phyloP scores from a whole-genome alignment of 305 asterid species.

The Fraxinus greggii region DNA sequence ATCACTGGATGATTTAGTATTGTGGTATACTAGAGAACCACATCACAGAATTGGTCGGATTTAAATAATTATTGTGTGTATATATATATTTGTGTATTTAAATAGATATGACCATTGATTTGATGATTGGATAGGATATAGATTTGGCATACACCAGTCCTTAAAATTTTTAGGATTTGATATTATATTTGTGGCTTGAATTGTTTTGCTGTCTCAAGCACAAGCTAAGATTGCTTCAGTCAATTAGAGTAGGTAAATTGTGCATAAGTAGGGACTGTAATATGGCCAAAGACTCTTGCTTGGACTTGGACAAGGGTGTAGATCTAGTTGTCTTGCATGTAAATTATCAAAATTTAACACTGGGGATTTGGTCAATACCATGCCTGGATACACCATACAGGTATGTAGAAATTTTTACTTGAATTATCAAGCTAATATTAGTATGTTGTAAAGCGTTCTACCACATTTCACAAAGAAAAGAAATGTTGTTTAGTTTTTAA shows the following conservation, averaged over 20 bases:
- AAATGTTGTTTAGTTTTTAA: background rate
- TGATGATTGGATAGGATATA: background rate
- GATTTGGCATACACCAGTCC: background rate
- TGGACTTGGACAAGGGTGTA: background rate
- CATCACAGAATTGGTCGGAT: background rate
- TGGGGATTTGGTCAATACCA: background rate
- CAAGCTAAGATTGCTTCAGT: background rate
- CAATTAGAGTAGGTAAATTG: background rate
- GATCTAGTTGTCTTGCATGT: background rate
- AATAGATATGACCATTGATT: background rate
- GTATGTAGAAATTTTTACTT: background rate
- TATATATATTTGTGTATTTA: too few species aligned
- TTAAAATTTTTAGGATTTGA: background rate
- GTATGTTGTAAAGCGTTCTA: background rate
- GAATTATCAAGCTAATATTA: background rate
- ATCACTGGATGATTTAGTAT: background rate
- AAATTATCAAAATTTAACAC: background rate
- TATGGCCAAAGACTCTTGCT: background rate
- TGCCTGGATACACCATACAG: background rate
- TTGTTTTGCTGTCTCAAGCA: background rate
- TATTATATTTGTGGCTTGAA: background rate
- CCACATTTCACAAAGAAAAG: background rate
- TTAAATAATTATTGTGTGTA: background rate
- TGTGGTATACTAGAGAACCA: background rate
- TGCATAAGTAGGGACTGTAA: background rate